Base-by-base conservation (phyloP, 2,329 filamentous ascomycete species). In the Hymenoscyphus infarciens region DNA sequence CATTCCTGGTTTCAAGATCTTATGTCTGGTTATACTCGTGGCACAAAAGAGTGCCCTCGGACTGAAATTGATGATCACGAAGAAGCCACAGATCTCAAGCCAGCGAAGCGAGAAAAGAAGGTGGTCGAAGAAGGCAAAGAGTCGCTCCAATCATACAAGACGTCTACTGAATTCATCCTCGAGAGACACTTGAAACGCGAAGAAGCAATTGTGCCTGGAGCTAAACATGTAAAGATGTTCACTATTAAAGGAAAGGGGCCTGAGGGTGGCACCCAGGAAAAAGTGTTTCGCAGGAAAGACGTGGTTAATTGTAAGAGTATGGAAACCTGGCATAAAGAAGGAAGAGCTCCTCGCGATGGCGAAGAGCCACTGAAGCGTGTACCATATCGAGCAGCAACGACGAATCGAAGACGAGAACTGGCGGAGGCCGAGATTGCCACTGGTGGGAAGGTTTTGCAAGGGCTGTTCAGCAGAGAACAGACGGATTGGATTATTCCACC, bases 311-410 rank as follows among this genome's bases (percentile, higher is more conserved):
- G 96, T 74, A 93, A 97, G 75, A 96, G 91, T 31, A 89, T 90
- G 1, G 95, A 99, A 74, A 97, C 91, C 1, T 99, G 95, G 95
- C 95, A 98, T 74, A 97, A 97, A 74, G 94, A 97, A 79, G 95
- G 95, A 0, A 85, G 94, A 11, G 88, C 87, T 29, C 87, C 95
- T 2, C 82, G 84, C 29, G 72, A 81, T 0, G 92, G 90, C 2
- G 87, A 89, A 67, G 78, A 86, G 57, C 91, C 95, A 0, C 77
- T 97, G 64, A 99, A 99, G 75, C 83, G 85, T 52, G 95, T 97
- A 0, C 92, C 94, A 0, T 92, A 95, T 73, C 89, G 95, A 52
- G 95, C 92, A 16, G 94, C 97, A 3, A 99, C 95, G 0, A 83
- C 90, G 2, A 91, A 92, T 59, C 84, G 95, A 25, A 90, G 92